Evolutionary conservation across 306 rosid species (phyloP).

Genomic region (Quercus agrifolia): DNA sequence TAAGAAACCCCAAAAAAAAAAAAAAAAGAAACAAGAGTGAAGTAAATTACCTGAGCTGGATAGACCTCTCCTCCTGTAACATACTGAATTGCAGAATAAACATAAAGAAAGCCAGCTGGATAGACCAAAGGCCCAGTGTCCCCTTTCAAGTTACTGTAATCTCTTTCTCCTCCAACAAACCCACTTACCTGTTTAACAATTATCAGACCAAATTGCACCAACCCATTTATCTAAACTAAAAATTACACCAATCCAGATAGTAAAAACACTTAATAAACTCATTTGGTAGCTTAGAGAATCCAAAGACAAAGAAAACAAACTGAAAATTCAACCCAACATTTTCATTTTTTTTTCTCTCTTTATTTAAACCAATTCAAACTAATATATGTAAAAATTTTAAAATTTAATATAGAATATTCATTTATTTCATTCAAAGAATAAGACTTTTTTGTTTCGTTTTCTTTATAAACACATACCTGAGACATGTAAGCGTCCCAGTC

Average conservation of each 20-base stretch:
- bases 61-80: slow-evolving; percentile 64
- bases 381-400: neutral
- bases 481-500: slow-evolving; percentile 99
- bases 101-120: slow-evolving; percentile 85
- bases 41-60: slow-evolving; percentile 70
- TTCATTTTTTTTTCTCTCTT: no score
- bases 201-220: neutral
- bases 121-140: slow-evolving; percentile 96
- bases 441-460: neutral
- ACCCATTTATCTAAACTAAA: neutral
- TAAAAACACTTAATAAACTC: neutral
- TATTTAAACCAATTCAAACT: neutral
- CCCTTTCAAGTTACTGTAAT: slow-evolving; percentile 75
- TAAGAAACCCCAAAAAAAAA: neutral
- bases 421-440: neutral
- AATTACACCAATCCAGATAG: neutral
- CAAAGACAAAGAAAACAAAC: neutral
- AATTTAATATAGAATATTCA: neutral
- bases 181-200: slow-evolving; percentile 45
- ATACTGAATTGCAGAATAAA: slow-evolving; percentile 68
- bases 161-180: slow-evolving; percentile 80
- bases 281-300: neutral
- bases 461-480: slow-evolving; percentile 36
- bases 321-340: neutral
- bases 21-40: neutral